Base-by-base conservation (phyloP, 352 stramenopile species). In the Pythium biforme region DNA sequence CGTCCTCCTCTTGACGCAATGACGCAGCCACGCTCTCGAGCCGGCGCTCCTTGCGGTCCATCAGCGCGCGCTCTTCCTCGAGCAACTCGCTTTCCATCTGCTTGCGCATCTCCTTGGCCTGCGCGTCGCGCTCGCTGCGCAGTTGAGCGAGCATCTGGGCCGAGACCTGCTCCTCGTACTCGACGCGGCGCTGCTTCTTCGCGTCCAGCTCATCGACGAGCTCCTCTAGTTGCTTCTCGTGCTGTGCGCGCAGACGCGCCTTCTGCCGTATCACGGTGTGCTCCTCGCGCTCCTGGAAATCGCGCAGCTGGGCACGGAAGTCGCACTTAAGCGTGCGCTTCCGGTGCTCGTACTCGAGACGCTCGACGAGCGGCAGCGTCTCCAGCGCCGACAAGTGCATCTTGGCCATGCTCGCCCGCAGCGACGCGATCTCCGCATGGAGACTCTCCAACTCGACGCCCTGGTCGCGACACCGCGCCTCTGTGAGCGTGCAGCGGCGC, bases 221-320 rank as follows among this genome's bases (percentile, higher is more conserved):
- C 7, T 93, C 81, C 5, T 89, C 83, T 10, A 93, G 9, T 39
- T 85, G 76, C 20, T 74, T 74, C 34, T 91, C 83, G 50, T 83
- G 82, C 47, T 88, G 77, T 20, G 77, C 74, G 5, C 80, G 81
- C 20, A 87, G 29, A 1, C 83, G 76, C 49, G 83, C 81, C 63
- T 91, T 93, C 26, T 87, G 75, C 0, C 83, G 67, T 29, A 80
- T 70, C n/a, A 93, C 43, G 3, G 75, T 70, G 25, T 83, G 70
- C 37, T 93, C 84, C 57, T 93, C 84, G 34, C 84, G 64, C 50
- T 91, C 81, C 22, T 86, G 72, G 22, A 91, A 93, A 26, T 84
- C 76, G 9, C 80, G 75, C 19, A 93, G 64, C 49, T 93, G 83
- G 17, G 52, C 73, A 51, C 75, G 55, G 48, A 85, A 90, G 40